Percentiles rank a stretch among this genome's conserved stretches.
Evolutionary conservation across 2,329 filamentous ascomycete genomes (phyloP).

Genomic region (Apiospora rasikravindrae): DNA sequence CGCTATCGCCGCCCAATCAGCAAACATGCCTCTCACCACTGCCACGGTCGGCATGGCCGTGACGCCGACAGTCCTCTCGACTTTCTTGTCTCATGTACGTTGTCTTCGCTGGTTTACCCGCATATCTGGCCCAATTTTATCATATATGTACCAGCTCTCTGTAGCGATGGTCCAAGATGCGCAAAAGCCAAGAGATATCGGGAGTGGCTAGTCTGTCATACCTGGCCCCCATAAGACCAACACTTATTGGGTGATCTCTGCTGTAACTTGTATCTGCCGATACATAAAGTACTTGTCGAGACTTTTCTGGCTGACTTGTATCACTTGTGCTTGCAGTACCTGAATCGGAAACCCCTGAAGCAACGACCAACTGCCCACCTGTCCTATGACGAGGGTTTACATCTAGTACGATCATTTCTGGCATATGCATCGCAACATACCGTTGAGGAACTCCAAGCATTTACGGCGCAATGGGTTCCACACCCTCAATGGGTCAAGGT

Average conservation of each 20-base stretch:
- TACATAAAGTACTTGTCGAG: not conserved
- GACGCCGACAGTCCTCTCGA: slow-evolving; percentile 85
- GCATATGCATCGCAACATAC: slow-evolving; percentile 85
- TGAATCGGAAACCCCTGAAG: slow-evolving; percentile 76
- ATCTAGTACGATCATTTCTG: slow-evolving; percentile 86
- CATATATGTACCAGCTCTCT: not conserved
- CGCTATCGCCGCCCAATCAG: slow-evolving; percentile 37
- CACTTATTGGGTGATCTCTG: not conserved
- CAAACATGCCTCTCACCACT: slow-evolving; percentile 53
- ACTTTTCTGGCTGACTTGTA: not conserved
- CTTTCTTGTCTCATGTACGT: slow-evolving; percentile 83
- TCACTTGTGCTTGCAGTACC: slow-evolving; percentile 62
- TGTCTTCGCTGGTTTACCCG: not conserved
- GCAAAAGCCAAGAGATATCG: slow-evolving; percentile 7
- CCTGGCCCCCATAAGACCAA: not conserved
- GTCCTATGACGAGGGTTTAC: slow-evolving; percentile 91
- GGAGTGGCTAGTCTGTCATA: not conserved
- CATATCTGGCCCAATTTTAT: slow-evolving; percentile 14
- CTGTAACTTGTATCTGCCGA: not conserved
- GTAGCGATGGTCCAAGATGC: not conserved
- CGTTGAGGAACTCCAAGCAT: slow-evolving; percentile 90
- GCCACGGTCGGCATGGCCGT: slow-evolving; percentile 82
- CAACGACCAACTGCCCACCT: slow-evolving; percentile 88
- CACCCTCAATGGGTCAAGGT: slow-evolving; percentile 86
- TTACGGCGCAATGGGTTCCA: slow-evolving; percentile 91